Conservation (phyloP, 345 rosid species). For the Brassica juncea region DNA sequence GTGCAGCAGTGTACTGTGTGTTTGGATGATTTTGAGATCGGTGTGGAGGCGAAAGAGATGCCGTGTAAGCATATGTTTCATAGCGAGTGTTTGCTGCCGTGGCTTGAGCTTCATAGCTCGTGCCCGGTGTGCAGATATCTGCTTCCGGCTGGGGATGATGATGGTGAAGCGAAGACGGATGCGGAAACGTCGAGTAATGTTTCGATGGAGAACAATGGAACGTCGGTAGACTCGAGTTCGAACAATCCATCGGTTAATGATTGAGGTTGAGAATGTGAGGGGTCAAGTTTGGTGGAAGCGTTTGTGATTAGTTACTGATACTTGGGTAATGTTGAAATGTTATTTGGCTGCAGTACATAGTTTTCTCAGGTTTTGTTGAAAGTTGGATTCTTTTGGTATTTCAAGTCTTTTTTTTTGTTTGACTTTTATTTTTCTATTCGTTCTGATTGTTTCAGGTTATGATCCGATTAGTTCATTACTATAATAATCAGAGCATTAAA, state of each 20-base stretch:
- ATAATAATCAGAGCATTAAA: not conserved
- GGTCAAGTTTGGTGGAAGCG: not conserved
- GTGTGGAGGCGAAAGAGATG: constrained; percentile 72
- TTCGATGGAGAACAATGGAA: constrained; percentile 19
- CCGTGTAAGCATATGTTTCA: constrained; percentile 94
- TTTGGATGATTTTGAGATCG: constrained; percentile 77
- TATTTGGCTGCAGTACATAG: constrained; percentile 25
- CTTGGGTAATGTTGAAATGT: not conserved
- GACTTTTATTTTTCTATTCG: not conserved
- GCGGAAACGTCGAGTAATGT: constrained; percentile 43
- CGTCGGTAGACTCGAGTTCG: constrained; percentile 22
- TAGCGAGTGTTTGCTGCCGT: constrained; percentile 66
- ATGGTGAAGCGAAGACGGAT: constrained; percentile 57
- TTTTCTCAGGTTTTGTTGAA: constrained; percentile 17
- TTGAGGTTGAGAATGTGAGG: constrained; percentile 41
- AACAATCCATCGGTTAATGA: constrained; percentile 7
- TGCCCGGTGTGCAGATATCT: constrained; percentile 87
- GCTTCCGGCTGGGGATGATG: constrained; percentile 45
- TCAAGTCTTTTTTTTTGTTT: not conserved
- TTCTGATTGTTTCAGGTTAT: not conserved
- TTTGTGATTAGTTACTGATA: constrained; percentile 5
- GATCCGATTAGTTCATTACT: not conserved
- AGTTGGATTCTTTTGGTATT: not conserved
- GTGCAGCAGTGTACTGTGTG: constrained; percentile 71
- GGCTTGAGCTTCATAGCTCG: constrained; percentile 94